A percentile compares a stretch with the other conserved stretches of the same genome.
Evolutionary conservation across 768 basidiomycete genomes (phyloP).

Genomic region (Phanerochaete sordida): DNA sequence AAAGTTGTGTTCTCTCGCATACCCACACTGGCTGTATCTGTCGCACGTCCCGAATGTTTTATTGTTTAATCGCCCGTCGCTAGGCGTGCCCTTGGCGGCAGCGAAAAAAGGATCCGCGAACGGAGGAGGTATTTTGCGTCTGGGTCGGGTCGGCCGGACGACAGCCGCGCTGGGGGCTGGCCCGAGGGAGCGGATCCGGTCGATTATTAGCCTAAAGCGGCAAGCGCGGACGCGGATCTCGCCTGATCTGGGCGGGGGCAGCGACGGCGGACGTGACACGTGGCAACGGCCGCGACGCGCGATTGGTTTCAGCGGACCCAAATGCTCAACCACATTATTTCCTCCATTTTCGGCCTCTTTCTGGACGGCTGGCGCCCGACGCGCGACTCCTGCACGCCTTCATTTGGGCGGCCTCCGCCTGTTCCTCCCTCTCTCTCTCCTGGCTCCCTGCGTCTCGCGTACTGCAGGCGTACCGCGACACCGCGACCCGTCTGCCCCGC

Average conservation of each 20-base stretch:
- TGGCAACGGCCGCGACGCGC: conserved; percentile 20
- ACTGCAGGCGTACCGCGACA: neutral
- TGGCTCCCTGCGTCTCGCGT: neutral
- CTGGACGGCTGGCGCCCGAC: conserved; percentile 13
- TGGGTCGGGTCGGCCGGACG: neutral
- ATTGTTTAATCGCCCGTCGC: no score
- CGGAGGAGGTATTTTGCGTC: neutral
- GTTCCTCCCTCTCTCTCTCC: conserved; percentile 10
- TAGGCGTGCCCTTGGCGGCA: neutral
- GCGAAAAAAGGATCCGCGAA: neutral
- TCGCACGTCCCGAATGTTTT: neutral
- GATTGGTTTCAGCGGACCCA: conserved; percentile 25
- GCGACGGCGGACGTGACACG: conserved; percentile 23
- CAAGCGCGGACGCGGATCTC: neutral
- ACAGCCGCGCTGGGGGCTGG: neutral
- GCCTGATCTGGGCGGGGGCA: conserved; percentile 6
- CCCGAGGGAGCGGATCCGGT: neutral
- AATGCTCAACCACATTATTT: conserved; percentile 13
- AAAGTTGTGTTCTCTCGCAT: conserved; percentile 19
- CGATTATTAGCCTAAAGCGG: neutral
- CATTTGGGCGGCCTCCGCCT: neutral
- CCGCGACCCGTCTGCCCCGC: neutral
- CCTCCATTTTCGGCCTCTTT: conserved; percentile 19
- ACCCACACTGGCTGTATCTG: conserved; percentile 18
- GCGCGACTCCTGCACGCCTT: neutral